Base-by-base conservation (phyloP, 805 yeast species). In the Saccharomycopsis javanensis region DNA sequence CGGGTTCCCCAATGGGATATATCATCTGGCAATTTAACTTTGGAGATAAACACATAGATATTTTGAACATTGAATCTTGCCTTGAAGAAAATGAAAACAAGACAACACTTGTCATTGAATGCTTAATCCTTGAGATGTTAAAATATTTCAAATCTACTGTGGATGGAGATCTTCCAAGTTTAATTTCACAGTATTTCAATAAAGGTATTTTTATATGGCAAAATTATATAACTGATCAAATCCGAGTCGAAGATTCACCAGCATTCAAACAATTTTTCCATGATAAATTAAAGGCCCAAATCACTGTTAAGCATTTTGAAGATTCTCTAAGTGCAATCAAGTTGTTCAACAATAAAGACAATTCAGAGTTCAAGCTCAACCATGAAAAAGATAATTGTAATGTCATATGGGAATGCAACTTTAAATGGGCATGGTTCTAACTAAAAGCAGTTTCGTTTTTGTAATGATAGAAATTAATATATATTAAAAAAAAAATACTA, bases 351-450 rank as follows among this genome's bases (percentile, higher is more conserved):
- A 5, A 27, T 2, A 5, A n/a, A 27, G 51, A 42, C 18, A 31
- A 50, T 20, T 15, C 10, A 10, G 33, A 30, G 18, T 28, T 53
- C 13, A 27, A 23, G n/a, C 4, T 70, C 30, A 68, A 70, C 20
- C 57, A 59, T 13, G 67, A 64, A 2, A 64, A 61, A 42, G 64
- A 64, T 1, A 60, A 62, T 1, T 64, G 63, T 0, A 54, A 63
- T 11, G 61, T 68, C 27, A 55, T 64, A 1, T 78, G 81, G 81
- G 74, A 67, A 23, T 66, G 70, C 57, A 75, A 75, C 55, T 72
- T 77, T 13, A 76, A 76, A 62, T 78, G 75, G 66, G 72, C 77
- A 50, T 78, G 82, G 82, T 78, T 77, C 62, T 78, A 58, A 57
- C 6, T 20, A 20, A 13, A 42, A 20, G 45, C 5, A 8, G 25